Evolutionary conservation across 805 yeast species (phyloP).

Genomic region (Allodekkera sacchari): DNA sequence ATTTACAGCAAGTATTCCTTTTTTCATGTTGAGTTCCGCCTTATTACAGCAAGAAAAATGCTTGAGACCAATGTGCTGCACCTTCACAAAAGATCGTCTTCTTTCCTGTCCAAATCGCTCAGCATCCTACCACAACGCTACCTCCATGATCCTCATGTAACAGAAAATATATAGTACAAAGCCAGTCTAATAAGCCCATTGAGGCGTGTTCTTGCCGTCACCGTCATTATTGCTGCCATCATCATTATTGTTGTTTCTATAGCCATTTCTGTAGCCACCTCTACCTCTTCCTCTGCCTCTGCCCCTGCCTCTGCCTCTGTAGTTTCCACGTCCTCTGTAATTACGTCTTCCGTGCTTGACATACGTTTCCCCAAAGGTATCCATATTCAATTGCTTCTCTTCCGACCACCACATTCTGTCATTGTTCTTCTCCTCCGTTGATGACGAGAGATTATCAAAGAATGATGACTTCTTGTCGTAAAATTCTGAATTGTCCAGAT

Average conservation of each 20-base stretch:
- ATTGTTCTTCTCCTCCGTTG: conserved; percentile 38
- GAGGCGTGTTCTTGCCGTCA: conserved; percentile 12
- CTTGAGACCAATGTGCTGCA: no score
- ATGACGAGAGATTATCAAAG: conserved; percentile 77
- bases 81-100: no score
- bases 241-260: conserved; percentile 5
- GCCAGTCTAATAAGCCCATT: conserved; percentile 17
- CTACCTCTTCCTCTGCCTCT: conserved; percentile 29
- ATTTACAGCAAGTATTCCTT: no score
- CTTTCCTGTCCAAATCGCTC: no score
- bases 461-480: conserved; percentile 82
- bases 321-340: conserved; percentile 30
- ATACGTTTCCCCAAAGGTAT: conserved; percentile 75
- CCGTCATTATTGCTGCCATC: conserved; percentile 2
- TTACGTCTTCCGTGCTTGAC: conserved; percentile 19
- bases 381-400: conserved; percentile 65
- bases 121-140: no score
- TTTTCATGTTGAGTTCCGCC: no score
- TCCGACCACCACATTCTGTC: conserved; percentile 56
- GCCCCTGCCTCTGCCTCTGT: conserved; percentile 45
- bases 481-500: conserved; percentile 26
- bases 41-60: no score
- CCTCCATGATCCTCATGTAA: no score
- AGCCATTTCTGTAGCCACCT: conserved; percentile 14
- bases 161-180: no score